Evolutionary conservation across 75 land plant species (phyloP), one percentile per base, ranked within the genome.

Genomic region (Selaginella tamariscina): DNA sequence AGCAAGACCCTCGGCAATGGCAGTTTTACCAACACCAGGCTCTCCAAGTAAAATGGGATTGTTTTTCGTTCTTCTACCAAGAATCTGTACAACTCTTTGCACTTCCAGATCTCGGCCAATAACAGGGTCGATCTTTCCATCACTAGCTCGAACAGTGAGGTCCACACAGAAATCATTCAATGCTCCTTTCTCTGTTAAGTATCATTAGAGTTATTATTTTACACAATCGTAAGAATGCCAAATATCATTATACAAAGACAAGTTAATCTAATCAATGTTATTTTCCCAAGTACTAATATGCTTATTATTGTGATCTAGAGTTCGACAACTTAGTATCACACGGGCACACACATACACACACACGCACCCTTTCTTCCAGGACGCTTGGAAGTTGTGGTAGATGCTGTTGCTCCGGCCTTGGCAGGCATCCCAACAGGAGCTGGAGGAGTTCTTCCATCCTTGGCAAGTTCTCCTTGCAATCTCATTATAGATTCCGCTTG

Each of bases 1-100:
- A 2, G 98, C 98, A 33, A 93, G 63, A 33, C 98, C 98, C 82
- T 93, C 98, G 66, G 91, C 98, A 75, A 93, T 89, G 0, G 96
- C 98, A 56, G 98, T 93, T 68, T 93, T 93, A 0, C 98, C 98
- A 54, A 93, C 98, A 21, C 98, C 98, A 57, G 91, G 87, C 69
- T 93, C 96, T 33, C 98, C 98, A 39, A 93, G 70, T 54, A 93
- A 88, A 56, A 85, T 82, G 1, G 98, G 91, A 67, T 93, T 93
- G 49, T 93, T 93, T 70, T 89, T 93, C 8, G 96, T 89, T 71
- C 96, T 79, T n/a, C 96, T 78, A 31, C 84, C 82, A 32, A 93
- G 83, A 68, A 93, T 89, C 71, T 93, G 88, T 2, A 84, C 73
- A 39, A 87, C 76, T 49, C 98, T 73, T 56, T 87, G 78, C 68